Evolutionary conservation across 768 basidiomycete genomes (phyloP).

Genomic region (Amanita thiersii): DNA sequence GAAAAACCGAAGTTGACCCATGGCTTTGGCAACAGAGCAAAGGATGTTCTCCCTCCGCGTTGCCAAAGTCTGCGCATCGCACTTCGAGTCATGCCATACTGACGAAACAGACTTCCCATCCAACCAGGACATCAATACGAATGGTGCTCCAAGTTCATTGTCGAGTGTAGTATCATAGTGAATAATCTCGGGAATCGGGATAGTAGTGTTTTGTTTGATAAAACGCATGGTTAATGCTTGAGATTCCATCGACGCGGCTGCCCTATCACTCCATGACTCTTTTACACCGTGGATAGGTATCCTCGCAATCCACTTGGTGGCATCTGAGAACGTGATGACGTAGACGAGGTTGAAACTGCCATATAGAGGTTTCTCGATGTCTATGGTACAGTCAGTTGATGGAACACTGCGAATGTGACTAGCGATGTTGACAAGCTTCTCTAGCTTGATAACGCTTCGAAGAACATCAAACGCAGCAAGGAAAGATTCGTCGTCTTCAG

Average conservation of each 20-base stretch:
- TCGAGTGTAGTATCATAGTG: conserved; percentile 8
- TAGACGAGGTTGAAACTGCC: conserved; percentile 3
- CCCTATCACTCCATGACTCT: not conserved
- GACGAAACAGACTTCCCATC: conserved; percentile 10
- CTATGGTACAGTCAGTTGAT: too few species aligned
- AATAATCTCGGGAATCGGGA: conserved; percentile 13
- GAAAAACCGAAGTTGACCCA: conserved; percentile 11
- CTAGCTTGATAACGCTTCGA: too few species aligned
- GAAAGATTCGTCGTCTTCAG: too few species aligned
- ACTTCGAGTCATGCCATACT: conserved; percentile 13
- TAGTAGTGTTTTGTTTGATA: conserved; percentile 9
- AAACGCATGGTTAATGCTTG: conserved; percentile 10
- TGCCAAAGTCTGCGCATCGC: conserved; percentile 10
- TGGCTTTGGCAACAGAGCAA: conserved; percentile 8
- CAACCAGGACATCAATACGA: conserved; percentile 12
- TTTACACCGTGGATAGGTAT: conserved; percentile 8
- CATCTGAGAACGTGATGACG: conserved; percentile 11
- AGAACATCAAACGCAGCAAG: too few species aligned
- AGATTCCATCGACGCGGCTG: not conserved
- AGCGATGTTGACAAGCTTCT: too few species aligned
- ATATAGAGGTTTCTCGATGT: too few species aligned
- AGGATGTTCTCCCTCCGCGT: conserved; percentile 8
- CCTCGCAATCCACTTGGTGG: conserved; percentile 13
- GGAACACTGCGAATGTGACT: too few species aligned
- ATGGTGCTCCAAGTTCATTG: conserved; percentile 11